A percentile compares a stretch with the other conserved stretches of the same genome.
Evolutionary conservation across 805 yeast genomes (phyloP).

Genomic region (Ogataea thermomethanolica): DNA sequence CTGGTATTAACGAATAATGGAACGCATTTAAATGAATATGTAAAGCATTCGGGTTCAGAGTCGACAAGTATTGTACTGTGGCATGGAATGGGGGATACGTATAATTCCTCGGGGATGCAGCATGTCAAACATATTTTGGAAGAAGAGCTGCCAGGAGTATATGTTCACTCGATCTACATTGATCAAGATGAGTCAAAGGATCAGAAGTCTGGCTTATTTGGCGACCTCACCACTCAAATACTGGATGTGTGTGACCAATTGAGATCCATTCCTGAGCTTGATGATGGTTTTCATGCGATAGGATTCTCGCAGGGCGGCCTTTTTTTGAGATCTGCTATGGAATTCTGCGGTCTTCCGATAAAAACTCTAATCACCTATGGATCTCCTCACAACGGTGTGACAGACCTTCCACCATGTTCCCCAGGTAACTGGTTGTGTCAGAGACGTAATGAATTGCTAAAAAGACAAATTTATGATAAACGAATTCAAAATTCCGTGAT

Average conservation of each 20-base stretch:
- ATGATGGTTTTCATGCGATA: conserved; percentile 61
- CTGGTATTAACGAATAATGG: background rate
- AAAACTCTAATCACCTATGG: conserved; percentile 68
- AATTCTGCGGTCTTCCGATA: conserved; percentile 51
- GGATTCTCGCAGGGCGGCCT: conserved; percentile 86
- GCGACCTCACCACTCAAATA: conserved; percentile 55
- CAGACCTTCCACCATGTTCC: conserved; percentile 62
- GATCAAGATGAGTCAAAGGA: conserved; percentile 50
- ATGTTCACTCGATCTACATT: conserved; percentile 51
- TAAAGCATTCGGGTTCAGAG: background rate
- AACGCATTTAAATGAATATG: background rate
- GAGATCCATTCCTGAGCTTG: conserved; percentile 40
- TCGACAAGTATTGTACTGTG: conserved; percentile 51
- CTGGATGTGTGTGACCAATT: conserved; percentile 54
- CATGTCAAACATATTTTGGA: conserved; percentile 42
- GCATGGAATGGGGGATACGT: conserved; percentile 84
- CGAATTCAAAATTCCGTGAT: conserved; percentile 54
- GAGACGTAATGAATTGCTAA: conserved; percentile 50
- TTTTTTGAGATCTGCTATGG: conserved; percentile 64
- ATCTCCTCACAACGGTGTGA: conserved; percentile 75
- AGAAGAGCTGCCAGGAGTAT: conserved; percentile 45
- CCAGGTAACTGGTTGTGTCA: conserved; percentile 56
- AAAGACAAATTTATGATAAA: conserved; percentile 56
- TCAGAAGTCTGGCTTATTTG: conserved; percentile 52
- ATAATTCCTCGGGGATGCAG: conserved; percentile 56